These are phyloP conservation scores for Gynochthodes officinalis DNA, from an alignment of 257 asterid species.

Conservation along the genomic window DNA sequence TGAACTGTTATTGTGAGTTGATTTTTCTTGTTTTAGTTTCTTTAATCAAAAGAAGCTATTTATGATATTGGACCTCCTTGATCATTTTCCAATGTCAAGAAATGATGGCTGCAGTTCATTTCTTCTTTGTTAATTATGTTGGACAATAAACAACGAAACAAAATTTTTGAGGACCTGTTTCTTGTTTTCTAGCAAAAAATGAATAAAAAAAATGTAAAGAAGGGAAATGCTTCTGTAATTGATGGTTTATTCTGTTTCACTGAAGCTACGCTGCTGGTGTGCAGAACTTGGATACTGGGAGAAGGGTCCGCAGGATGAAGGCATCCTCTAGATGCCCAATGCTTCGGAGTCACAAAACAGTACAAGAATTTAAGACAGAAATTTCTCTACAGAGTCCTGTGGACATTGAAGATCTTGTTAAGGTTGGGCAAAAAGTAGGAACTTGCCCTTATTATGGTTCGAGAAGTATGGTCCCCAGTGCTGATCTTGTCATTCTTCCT, in stretches of 20 bases:
- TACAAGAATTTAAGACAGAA: constrained; percentile 56
- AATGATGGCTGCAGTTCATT: neutral
- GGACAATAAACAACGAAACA: neutral
- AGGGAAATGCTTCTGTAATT: neutral
- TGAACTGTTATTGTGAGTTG: neutral
- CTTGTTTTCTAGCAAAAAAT: no score
- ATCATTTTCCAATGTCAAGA: neutral
- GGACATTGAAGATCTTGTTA: constrained; percentile 96
- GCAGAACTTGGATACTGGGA: constrained; percentile 66
- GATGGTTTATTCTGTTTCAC: constrained; percentile 7
- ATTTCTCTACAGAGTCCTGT: constrained; percentile 58
- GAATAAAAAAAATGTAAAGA: neutral
- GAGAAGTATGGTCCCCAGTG: constrained; percentile 68
- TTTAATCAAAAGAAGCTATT: neutral
- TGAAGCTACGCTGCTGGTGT: constrained; percentile 31
- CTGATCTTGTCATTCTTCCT: constrained; percentile 94
- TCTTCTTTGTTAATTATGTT: neutral
- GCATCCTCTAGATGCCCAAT: constrained; percentile 70
- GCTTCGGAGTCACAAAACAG: constrained; percentile 63
- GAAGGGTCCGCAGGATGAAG: constrained; percentile 46
- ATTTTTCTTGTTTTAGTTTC: neutral
- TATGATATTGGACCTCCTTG: neutral
- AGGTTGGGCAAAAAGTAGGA: constrained; percentile 59
- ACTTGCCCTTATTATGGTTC: constrained; percentile 98
- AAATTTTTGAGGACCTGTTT: neutral